phyloP scores from a whole-genome alignment of 2,329 filamentous ascomycete species.

The Aspergillus brunneoviolaceus region DNA sequence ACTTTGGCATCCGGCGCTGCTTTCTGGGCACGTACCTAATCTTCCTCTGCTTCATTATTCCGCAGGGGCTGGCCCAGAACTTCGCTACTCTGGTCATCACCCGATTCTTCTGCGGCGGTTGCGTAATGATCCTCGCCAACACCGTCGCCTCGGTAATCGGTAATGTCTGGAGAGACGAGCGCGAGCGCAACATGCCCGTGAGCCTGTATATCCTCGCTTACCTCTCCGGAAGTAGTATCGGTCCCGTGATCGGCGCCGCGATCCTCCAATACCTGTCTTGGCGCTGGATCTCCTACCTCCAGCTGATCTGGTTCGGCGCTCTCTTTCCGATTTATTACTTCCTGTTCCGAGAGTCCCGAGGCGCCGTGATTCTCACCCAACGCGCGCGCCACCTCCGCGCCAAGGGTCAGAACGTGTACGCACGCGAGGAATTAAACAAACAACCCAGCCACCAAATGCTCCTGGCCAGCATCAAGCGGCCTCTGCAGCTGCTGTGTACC shows the following conservation, averaged over 20 bases:
- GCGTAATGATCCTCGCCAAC: conserved; percentile 43
- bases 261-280: conserved; percentile 25
- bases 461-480: conserved; percentile 37
- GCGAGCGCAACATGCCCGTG: conserved; percentile 37
- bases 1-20: conserved; percentile 32
- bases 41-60: conserved; percentile 45
- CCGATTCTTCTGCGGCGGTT: conserved; percentile 46
- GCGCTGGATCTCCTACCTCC: conserved; percentile 27
- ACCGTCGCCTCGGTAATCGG: conserved; percentile 31
- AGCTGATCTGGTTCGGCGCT: conserved; percentile 41
- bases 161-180: conserved; percentile 34
- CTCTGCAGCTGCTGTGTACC: conserved; percentile 40
- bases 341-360: conserved; percentile 43
- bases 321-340: conserved; percentile 42
- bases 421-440: conserved; percentile 39
- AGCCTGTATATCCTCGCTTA: conserved; percentile 45
- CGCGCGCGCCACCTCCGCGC: conserved; percentile 39
- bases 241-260: conserved; percentile 46
- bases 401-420: conserved; percentile 28
- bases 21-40: conserved; percentile 41
- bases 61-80: conserved; percentile 45
- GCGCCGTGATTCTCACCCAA: conserved; percentile 40
- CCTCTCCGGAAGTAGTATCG: conserved; percentile 45
- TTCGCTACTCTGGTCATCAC: conserved; percentile 48
- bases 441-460: conserved; percentile 28